phyloP scores from a whole-genome alignment of 2,329 filamentous ascomycete species.

The Calonectria montana region DNA sequence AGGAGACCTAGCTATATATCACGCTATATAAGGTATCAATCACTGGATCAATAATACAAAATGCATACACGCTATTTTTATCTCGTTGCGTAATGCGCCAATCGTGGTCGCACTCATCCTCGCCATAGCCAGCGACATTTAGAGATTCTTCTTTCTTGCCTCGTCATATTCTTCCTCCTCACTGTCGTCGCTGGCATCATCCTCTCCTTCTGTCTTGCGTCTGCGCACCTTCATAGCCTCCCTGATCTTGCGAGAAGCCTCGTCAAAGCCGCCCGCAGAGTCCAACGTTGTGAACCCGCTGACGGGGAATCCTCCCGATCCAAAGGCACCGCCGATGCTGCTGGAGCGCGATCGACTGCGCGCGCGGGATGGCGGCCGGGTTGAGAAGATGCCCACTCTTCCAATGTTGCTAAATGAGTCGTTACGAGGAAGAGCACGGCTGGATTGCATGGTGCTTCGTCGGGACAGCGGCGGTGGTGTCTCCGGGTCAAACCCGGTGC shows the following conservation, averaged over 20 bases:
- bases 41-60: conserved; percentile 25
- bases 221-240: conserved; percentile 81
- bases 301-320: conserved; percentile 72
- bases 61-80: conserved; percentile 18
- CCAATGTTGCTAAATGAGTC: conserved; percentile 95
- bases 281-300: conserved; percentile 77
- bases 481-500: conserved; percentile 50
- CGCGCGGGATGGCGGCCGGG: conserved; percentile 84
- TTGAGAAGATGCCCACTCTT: conserved; percentile 89
- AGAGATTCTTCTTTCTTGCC: conserved; percentile 55
- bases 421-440: conserved; percentile 77
- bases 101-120: neutral
- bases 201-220: conserved; percentile 58
- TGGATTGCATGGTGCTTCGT: conserved; percentile 65
- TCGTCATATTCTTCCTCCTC: conserved; percentile 57
- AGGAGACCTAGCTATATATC: neutral
- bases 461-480: conserved; percentile 55
- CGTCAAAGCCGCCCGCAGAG: conserved; percentile 78
- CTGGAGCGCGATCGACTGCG: conserved; percentile 77
- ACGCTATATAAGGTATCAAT: conserved; percentile 10
- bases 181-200: conserved; percentile 53
- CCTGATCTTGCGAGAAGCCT: conserved; percentile 85
- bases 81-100: neutral
- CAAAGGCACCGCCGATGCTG: conserved; percentile 72
- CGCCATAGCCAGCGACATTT: neutral